A percentile compares a stretch with the other conserved stretches of the same genome.
Conservation (phyloP, 441 rosid species). For the Cnidoscolus chayamansa region DNA sequence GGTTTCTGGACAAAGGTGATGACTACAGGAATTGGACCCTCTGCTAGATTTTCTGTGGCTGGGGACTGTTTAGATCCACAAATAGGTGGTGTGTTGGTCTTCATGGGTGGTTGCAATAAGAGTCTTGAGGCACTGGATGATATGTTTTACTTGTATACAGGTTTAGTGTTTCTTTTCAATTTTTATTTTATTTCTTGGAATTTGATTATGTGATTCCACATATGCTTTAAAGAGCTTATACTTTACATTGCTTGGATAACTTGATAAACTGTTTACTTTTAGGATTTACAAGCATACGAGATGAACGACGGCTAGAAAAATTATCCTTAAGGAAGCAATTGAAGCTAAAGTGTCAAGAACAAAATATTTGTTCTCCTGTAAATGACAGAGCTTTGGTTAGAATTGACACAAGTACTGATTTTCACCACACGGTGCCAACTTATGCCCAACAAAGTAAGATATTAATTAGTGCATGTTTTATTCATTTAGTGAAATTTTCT, state of each 20-base stretch:
- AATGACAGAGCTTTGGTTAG: constrained; percentile 51
- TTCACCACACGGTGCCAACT: constrained; percentile 43
- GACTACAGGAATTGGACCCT: constrained; percentile 73
- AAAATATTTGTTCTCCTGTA: constrained; percentile 46
- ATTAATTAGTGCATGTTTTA: constrained; percentile 5
- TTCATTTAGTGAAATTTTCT: not conserved
- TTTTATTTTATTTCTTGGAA: constrained; percentile 18
- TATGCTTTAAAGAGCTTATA: not conserved
- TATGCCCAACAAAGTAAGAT: constrained; percentile 50
- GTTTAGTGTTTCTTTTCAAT: constrained; percentile 33
- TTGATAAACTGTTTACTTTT: constrained; percentile 19
- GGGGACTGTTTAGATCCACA: constrained; percentile 90
- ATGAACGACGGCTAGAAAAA: constrained; percentile 59
- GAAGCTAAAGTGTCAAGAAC: constrained; percentile 90
- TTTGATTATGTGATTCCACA: constrained; percentile 4
- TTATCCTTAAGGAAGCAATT: constrained; percentile 84
- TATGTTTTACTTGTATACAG: constrained; percentile 85
- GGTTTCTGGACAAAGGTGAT: constrained; percentile 76
- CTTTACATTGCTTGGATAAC: constrained; percentile 19
- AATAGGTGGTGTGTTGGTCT: constrained; percentile 64
- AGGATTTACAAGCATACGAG: constrained; percentile 56
- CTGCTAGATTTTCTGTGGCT: constrained; percentile 83
- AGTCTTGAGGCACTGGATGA: constrained; percentile 92
- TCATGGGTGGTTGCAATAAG: constrained; percentile 93
- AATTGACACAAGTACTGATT: constrained; percentile 44